Conservation (phyloP, 768 basidiomycete species). For the Tulasnella sp. region DNA sequence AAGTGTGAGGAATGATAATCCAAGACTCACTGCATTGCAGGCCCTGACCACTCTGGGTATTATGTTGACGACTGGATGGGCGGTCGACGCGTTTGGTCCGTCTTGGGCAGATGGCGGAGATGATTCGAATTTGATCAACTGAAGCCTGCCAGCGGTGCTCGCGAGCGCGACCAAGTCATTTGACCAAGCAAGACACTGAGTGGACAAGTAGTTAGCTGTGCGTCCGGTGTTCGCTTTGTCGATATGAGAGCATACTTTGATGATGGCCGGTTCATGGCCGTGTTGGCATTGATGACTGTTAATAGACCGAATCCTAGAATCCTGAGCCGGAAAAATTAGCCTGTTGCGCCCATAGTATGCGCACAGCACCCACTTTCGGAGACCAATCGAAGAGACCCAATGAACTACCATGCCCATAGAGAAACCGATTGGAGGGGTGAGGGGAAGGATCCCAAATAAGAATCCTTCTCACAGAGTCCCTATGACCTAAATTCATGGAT, state of each 20-base stretch:
- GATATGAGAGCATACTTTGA: not conserved
- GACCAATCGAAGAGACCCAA: slow-evolving; percentile 1
- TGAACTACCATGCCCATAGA: not conserved
- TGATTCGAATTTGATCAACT: slow-evolving; percentile 11
- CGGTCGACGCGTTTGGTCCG: not conserved
- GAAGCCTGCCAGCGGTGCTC: slow-evolving; percentile 13
- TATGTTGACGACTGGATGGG: slow-evolving; percentile 1
- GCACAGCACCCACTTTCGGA: not conserved
- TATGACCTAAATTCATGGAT: not conserved
- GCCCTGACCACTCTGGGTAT: not conserved
- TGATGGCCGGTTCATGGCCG: not conserved
- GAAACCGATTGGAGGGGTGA: not conserved
- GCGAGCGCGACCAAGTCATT: slow-evolving; percentile 17
- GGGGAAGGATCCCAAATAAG: slow-evolving; percentile 3
- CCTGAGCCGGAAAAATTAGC: not conserved
- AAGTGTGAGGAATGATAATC: not conserved
- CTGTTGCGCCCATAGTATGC: not conserved
- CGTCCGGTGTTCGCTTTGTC: not conserved
- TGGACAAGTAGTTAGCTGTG: not conserved
- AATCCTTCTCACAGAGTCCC: not conserved
- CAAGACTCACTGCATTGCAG: not conserved
- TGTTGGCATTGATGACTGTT: not conserved
- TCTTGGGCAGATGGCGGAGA: not conserved
- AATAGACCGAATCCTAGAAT: not conserved
- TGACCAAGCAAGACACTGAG: slow-evolving; percentile 18